phyloP scores from a whole-genome alignment of 2,329 filamentous ascomycete species.

The Colletotrichum liriopes region DNA sequence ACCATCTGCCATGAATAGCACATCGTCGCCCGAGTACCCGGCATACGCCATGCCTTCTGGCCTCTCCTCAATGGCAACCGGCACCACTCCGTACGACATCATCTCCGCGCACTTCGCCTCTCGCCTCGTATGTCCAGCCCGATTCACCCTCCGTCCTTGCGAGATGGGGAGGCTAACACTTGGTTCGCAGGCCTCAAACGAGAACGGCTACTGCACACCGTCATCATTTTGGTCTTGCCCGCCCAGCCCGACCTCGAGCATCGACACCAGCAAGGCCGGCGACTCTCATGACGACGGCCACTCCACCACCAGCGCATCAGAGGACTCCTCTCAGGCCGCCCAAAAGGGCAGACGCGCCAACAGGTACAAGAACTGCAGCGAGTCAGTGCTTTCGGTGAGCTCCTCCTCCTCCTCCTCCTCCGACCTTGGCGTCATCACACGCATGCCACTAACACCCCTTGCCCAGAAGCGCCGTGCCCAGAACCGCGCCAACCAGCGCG shows the following conservation, averaged over 20 bases:
- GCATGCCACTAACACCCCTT: slow-evolving; percentile 17
- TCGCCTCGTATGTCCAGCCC: slow-evolving; percentile 21
- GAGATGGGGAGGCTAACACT: not conserved
- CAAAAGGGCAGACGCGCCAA: slow-evolving; percentile 36
- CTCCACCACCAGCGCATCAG: slow-evolving; percentile 21
- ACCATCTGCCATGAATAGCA: slow-evolving; percentile 19
- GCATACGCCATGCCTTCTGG: slow-evolving; percentile 27
- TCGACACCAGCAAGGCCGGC: slow-evolving; percentile 31
- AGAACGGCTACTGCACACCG: slow-evolving; percentile 36
- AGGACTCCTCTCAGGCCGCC: slow-evolving; percentile 9
- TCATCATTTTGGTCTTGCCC: slow-evolving; percentile 37
- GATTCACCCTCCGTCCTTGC: not conserved
- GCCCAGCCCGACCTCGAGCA: slow-evolving; percentile 38
- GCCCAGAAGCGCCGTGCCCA: slow-evolving; percentile 36
- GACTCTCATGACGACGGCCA: slow-evolving; percentile 36
- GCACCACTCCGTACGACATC: slow-evolving; percentile 28
- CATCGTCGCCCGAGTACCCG: slow-evolving; percentile 9
- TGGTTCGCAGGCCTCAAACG: slow-evolving; percentile 20
- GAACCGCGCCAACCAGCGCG: slow-evolving; percentile 42
- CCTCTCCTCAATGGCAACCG: slow-evolving; percentile 11
- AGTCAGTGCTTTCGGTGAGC: slow-evolving; percentile 40
- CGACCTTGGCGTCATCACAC: not conserved
- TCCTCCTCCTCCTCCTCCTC: not conserved
- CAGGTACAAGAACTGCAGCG: slow-evolving; percentile 44
- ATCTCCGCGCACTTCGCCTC: slow-evolving; percentile 41